Conservation (phyloP, 129 eudicot species). For the Flaveria robusta region DNA sequence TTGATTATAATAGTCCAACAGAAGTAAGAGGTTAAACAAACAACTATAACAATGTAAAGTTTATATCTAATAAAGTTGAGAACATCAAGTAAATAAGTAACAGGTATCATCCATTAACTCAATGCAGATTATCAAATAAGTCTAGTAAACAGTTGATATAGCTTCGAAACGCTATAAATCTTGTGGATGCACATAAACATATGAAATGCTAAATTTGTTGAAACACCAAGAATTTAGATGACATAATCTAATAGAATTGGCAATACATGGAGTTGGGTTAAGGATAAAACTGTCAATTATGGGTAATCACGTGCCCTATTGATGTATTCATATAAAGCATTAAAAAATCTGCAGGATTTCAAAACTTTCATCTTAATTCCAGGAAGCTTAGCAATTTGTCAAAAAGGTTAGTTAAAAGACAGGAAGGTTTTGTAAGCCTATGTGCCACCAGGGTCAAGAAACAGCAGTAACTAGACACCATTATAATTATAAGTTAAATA, state of each 20-base stretch:
- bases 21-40: too few species aligned
- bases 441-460: slow-evolving; percentile 30
- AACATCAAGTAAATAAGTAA: too few species aligned
- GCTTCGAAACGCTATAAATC: too few species aligned
- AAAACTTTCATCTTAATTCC: slow-evolving; percentile 29
- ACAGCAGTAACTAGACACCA: slow-evolving; percentile 7
- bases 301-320: not conserved
- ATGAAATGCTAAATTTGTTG: too few species aligned
- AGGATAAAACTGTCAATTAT: not conserved
- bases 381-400: slow-evolving; percentile 30
- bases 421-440: slow-evolving; percentile 28
- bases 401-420: slow-evolving; percentile 19
- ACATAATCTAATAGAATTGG: not conserved
- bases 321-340: slow-evolving; percentile 6
- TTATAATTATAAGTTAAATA: slow-evolving; percentile 4
- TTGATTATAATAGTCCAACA: too few species aligned
- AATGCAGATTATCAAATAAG: too few species aligned
- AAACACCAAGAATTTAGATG: too few species aligned
- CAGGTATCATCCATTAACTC: too few species aligned
- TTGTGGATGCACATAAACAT: too few species aligned
- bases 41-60: too few species aligned
- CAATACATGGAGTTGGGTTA: not conserved
- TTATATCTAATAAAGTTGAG: too few species aligned
- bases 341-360: not conserved
- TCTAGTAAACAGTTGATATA: too few species aligned